These are phyloP conservation scores for Allium fistulosum DNA, from an alignment of 106 monocot genomes.

Conservation along the genomic window DNA sequence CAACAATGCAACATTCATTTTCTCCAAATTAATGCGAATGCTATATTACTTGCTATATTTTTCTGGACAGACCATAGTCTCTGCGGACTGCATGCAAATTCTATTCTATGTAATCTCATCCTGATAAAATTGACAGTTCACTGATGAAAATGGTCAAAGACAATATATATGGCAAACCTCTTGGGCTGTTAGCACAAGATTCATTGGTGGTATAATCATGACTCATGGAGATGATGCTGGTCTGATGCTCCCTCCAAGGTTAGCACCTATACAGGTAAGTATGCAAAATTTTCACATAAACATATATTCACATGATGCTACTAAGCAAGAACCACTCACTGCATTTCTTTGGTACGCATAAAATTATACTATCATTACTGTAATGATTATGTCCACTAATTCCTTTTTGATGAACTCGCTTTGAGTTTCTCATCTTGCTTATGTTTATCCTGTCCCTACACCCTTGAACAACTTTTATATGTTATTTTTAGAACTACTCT, in stretches of 20 bases:
- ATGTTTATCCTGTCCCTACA: too few relatives aligned
- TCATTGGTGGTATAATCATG: conserved; percentile 97
- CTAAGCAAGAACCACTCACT: background rate
- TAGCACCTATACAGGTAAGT: conserved; percentile 86
- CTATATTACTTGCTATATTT: too few relatives aligned
- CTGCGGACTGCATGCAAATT: background rate
- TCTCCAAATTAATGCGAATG: too few relatives aligned
- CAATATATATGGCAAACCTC: conserved; percentile 97
- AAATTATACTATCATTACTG: too few relatives aligned
- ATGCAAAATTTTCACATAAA: background rate
- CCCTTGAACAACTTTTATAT: too few relatives aligned
- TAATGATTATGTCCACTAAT: too few relatives aligned
- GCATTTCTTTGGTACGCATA: too few relatives aligned
- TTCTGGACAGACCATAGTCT: too few relatives aligned
- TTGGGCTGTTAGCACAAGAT: conserved; percentile 92
- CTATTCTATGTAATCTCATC: background rate
- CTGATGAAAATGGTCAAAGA: conserved; percentile 88
- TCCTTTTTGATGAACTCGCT: too few relatives aligned
- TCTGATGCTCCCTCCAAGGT: conserved; percentile 87
- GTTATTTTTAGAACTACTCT: too few relatives aligned
- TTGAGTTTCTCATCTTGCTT: too few relatives aligned
- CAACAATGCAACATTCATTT: too few relatives aligned
- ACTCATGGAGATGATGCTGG: conserved; percentile 99
- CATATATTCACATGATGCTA: background rate
- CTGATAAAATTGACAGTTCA: conserved; percentile 41